phyloP scores from a whole-genome alignment of 2,329 filamentous ascomycete species.

The Colletotrichum limetticola region DNA sequence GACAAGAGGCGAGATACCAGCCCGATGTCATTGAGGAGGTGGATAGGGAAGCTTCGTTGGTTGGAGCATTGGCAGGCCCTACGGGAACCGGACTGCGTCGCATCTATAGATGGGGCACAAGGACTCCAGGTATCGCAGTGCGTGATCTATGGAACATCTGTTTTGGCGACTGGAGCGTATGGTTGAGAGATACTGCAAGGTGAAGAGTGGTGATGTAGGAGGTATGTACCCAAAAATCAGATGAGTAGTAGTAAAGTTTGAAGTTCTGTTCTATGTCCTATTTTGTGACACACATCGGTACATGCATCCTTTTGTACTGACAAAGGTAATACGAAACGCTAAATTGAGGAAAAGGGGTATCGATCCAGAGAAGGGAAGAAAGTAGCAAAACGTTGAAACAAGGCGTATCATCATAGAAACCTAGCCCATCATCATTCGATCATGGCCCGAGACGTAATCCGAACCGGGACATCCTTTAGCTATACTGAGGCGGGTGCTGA shows the following conservation, averaged over 20 bases:
- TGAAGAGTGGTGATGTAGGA: not conserved
- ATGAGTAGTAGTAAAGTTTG: not conserved
- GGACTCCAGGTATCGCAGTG: not conserved
- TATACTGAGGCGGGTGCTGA: conserved; percentile 26
- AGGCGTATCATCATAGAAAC: not conserved
- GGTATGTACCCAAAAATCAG: not conserved
- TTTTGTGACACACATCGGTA: not conserved
- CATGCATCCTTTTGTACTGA: not conserved
- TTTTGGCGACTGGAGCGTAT: too few relatives aligned
- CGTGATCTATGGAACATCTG: not conserved
- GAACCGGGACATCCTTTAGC: not conserved
- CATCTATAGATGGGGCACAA: too few relatives aligned
- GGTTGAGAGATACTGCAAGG: not conserved
- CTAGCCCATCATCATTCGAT: too few relatives aligned
- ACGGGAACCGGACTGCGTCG: too few relatives aligned
- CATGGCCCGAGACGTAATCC: not conserved
- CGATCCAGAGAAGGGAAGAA: not conserved
- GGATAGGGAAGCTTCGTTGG: too few relatives aligned
- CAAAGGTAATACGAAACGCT: not conserved
- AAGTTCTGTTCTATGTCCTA: not conserved
- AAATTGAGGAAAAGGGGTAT: not conserved
- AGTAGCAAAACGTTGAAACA: not conserved
- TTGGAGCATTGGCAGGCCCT: too few relatives aligned
- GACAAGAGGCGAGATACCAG: too few relatives aligned
- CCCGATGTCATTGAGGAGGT: too few relatives aligned